A percentile compares a stretch with the other conserved stretches of the same genome.
phyloP scores from a whole-genome alignment of 768 basidiomycete species.

The Pisolithus albus region DNA sequence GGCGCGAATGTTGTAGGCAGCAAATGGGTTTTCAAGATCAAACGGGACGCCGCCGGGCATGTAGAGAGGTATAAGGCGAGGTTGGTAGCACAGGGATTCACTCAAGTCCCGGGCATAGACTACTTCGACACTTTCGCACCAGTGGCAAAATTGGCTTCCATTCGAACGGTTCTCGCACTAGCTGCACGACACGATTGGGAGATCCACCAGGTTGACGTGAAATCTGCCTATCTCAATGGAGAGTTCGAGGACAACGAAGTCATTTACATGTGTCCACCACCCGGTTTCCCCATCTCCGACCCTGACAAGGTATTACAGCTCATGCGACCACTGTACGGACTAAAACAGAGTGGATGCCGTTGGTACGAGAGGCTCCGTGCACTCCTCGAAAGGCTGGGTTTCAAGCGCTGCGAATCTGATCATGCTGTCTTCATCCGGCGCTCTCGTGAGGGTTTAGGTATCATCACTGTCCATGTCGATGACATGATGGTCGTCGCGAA shows the following conservation, averaged over 20 bases:
- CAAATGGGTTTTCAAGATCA: slow-evolving; percentile 1
- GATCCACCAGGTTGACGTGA: slow-evolving; percentile 7
- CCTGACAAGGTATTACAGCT: too few species aligned
- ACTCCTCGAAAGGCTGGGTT: too few species aligned
- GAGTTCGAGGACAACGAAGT: slow-evolving; percentile 27
- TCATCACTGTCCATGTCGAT: too few species aligned
- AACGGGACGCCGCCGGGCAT: background rate
- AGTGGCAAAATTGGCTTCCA: background rate
- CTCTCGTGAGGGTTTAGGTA: too few species aligned
- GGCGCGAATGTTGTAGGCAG: background rate
- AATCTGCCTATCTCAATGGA: slow-evolving; percentile 34
- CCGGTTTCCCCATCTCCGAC: too few species aligned
- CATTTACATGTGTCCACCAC: slow-evolving; percentile 32
- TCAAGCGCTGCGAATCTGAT: too few species aligned
- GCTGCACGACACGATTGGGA: slow-evolving; percentile 21
- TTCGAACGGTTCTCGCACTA: background rate
- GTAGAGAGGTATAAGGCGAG: slow-evolving; percentile 26
- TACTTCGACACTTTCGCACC: background rate
- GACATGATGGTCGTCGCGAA: too few species aligned
- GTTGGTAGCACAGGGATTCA: slow-evolving; percentile 33
- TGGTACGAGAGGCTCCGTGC: too few species aligned
- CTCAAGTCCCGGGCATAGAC: background rate
- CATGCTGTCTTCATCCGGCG: too few species aligned
- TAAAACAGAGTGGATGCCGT: too few species aligned
- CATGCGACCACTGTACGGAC: too few species aligned